Conservation (phyloP, 257 asterid species). For the Scutellaria baicalensis region DNA sequence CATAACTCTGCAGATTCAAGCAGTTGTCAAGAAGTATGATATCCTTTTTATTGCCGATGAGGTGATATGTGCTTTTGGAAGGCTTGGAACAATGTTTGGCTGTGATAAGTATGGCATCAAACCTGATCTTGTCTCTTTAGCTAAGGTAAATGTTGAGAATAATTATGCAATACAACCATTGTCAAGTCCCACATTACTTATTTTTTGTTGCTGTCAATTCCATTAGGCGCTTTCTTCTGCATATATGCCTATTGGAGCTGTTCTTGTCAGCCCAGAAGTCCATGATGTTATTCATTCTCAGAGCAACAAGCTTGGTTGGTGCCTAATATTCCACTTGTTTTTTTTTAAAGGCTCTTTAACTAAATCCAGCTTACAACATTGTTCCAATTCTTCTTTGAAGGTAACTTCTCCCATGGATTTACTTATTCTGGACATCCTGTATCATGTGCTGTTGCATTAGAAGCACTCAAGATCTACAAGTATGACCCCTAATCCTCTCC, state of each 20-base stretch:
- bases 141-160: slow-evolving; percentile 44
- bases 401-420: slow-evolving; percentile 89
- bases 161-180: background rate
- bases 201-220: background rate
- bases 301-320: slow-evolving; percentile 82
- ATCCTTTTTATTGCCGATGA: slow-evolving; percentile 91
- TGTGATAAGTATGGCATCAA: slow-evolving; percentile 84
- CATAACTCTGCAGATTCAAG: slow-evolving; percentile 58
- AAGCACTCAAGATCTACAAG: slow-evolving; percentile 85
- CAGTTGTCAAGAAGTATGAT: slow-evolving; percentile 73
- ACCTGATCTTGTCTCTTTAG: slow-evolving; percentile 88
- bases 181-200: background rate
- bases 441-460: slow-evolving; percentile 93
- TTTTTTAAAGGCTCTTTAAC: background rate
- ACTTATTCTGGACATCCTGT: slow-evolving; percentile 98
- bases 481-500: slow-evolving; percentile 21
- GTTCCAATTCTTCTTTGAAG: slow-evolving; percentile 22
- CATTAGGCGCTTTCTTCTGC: slow-evolving; percentile 91
- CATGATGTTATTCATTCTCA: slow-evolving; percentile 78
- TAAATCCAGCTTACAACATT: background rate
- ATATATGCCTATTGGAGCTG: slow-evolving; percentile 92
- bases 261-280: slow-evolving; percentile 78
- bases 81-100: slow-evolving; percentile 91
- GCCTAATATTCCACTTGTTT: background rate
- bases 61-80: slow-evolving; percentile 96